A percentile compares a stretch with the other conserved stretches of the same genome.
These are phyloP conservation scores for Metarhizium guizhouense DNA, from an alignment of 2,329 filamentous ascomycete species.

Conservation along the genomic window DNA sequence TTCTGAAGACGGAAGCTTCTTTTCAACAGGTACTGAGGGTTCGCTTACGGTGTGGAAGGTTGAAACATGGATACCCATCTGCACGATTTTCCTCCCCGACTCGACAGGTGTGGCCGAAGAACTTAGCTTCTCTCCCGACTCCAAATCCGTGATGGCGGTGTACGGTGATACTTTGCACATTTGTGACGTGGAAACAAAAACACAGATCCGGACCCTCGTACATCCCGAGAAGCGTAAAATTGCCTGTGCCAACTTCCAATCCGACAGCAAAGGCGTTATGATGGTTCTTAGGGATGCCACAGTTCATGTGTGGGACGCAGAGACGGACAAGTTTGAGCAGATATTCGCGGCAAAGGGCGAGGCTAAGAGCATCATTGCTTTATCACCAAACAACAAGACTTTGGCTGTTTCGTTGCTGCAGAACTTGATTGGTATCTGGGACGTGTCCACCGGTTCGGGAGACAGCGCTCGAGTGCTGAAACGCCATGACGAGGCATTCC, in stretches of 20 bases:
- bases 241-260: conserved; percentile 8
- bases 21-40: conserved; percentile 7
- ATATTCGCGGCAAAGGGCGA: conserved; percentile 8
- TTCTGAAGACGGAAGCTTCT: conserved; percentile 7
- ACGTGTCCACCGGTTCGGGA: conserved; percentile 6
- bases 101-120: conserved; percentile 7
- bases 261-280: conserved; percentile 5
- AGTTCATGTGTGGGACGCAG: conserved; percentile 6
- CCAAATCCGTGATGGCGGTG: conserved; percentile 6
- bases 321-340: conserved; percentile 3
- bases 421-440: conserved; percentile 8
- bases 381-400: conserved; percentile 7
- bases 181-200: conserved; percentile 6
- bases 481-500: conserved; percentile 6
- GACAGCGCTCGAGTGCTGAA: conserved; percentile 8
- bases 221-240: conserved; percentile 7
- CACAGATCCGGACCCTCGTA: background rate
- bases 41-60: conserved; percentile 6
- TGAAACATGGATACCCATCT: conserved; percentile 1
- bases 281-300: conserved; percentile 7
- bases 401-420: conserved; percentile 8
- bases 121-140: conserved; percentile 8
- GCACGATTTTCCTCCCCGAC: conserved; percentile 7
- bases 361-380: conserved; percentile 7
- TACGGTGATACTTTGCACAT: conserved; percentile 7